Evolutionary conservation across 352 stramenopile species (phyloP).

Genomic region (Pythium aphanidermatum): DNA sequence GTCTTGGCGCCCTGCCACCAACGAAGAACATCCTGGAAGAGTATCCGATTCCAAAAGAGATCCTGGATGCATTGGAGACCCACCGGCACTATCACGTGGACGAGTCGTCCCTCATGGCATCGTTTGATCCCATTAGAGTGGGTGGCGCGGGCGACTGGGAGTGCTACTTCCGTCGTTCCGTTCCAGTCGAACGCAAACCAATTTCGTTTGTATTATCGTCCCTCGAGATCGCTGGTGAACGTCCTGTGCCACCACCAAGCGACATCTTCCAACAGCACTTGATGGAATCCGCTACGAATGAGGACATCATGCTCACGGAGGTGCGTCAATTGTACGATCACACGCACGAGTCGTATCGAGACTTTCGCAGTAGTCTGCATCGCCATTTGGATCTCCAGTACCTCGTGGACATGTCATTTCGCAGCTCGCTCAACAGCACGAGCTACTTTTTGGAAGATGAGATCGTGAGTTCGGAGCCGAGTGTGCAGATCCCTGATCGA

Average conservation of each 20-base stretch:
- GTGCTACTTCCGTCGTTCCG: constrained; percentile 53
- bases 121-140: constrained; percentile 38
- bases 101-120: constrained; percentile 47
- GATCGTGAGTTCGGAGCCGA: constrained; percentile 27
- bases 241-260: constrained; percentile 37
- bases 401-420: constrained; percentile 62
- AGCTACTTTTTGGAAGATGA: constrained; percentile 54
- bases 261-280: constrained; percentile 64
- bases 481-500: constrained; percentile 32
- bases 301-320: constrained; percentile 53
- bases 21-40: constrained; percentile 66
- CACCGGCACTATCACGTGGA: constrained; percentile 64
- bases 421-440: constrained; percentile 54
- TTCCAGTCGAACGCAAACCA: constrained; percentile 55
- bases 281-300: constrained; percentile 34
- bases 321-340: constrained; percentile 61
- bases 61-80: constrained; percentile 52
- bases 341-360: constrained; percentile 51
- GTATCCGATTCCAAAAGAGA: constrained; percentile 64
- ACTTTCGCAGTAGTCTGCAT: constrained; percentile 53
- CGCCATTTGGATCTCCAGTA: constrained; percentile 54
- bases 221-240: constrained; percentile 39
- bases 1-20: constrained; percentile 38
- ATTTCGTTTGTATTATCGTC: constrained; percentile 66
- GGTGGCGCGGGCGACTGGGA: constrained; percentile 29